Percentiles rank a stretch among this genome's conserved stretches.
phyloP scores from a whole-genome alignment of 164 flowering plant genomes.

The Santalum album region DNA sequence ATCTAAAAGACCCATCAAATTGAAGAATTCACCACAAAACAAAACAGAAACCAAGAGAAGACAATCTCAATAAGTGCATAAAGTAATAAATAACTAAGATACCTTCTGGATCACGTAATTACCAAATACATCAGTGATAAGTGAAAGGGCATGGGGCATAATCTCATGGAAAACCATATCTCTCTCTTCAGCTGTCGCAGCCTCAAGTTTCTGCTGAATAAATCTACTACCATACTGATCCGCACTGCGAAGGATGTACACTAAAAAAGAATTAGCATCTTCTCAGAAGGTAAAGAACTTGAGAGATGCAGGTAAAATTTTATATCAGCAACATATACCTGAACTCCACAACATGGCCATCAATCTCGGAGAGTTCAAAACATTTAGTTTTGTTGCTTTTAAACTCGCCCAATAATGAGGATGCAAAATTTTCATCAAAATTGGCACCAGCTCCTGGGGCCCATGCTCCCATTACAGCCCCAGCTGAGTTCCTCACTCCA shows the following conservation, averaged over 20 bases:
- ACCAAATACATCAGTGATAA: constrained; percentile 99
- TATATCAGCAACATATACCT: constrained; percentile 34
- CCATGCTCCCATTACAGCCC: constrained; percentile 65
- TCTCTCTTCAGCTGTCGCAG: constrained; percentile 79
- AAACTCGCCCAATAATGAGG: constrained; percentile 77
- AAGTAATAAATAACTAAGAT: background rate
- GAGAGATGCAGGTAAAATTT: background rate
- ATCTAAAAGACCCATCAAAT: too few species aligned
- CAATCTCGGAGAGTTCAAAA: constrained; percentile 87
- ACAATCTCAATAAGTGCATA: too few species aligned
- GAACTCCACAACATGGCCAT: constrained; percentile 87
- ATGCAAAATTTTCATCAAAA: constrained; percentile 54
- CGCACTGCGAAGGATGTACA: constrained; percentile 45
- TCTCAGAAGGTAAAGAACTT: background rate
- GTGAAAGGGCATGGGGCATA: constrained; percentile 76
- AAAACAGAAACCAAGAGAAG: too few species aligned
- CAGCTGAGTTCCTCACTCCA: constrained; percentile 59
- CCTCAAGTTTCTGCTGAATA: constrained; percentile 96
- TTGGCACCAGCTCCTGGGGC: constrained; percentile 39
- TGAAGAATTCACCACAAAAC: too few species aligned
- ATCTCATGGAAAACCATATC: constrained; percentile 83
- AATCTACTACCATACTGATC: constrained; percentile 99
- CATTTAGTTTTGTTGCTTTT: constrained; percentile 80
- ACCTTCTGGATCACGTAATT: constrained; percentile 99
- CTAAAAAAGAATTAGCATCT: constrained; percentile 5